Evolutionary conservation across 257 asterid genomes (phyloP).

Genomic region (Verbena officinalis): DNA sequence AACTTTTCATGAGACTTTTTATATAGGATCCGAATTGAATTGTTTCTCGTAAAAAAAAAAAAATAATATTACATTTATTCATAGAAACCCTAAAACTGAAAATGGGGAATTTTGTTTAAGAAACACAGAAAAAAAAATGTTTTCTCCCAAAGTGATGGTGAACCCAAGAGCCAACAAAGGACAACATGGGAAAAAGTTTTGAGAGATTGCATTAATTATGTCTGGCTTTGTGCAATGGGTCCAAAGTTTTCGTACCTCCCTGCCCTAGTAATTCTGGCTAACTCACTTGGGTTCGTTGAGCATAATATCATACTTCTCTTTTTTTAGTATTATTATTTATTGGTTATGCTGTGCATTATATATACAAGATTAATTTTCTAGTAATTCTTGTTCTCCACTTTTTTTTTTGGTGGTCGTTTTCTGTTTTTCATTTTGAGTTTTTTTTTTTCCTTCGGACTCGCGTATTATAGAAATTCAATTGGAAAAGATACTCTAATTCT

Average conservation of each 20-base stretch:
- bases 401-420: no score
- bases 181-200: slow-evolving; percentile 53
- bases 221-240: slow-evolving; percentile 53
- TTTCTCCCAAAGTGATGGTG: slow-evolving; percentile 21
- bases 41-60: neutral
- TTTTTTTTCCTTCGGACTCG: no score
- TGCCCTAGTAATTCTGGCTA: slow-evolving; percentile 34
- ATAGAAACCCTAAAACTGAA: neutral
- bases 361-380: no score
- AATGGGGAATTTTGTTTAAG: neutral
- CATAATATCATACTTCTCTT: slow-evolving; percentile 7
- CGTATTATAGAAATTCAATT: no score
- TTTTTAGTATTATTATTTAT: no score
- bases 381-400: neutral
- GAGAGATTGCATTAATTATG: slow-evolving; percentile 54
- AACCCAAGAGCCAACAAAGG: slow-evolving; percentile 43
- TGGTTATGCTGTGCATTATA: no score
- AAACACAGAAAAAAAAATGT: slow-evolving; percentile 14
- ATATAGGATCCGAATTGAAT: no score
- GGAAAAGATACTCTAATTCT: no score
- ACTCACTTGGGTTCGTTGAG: slow-evolving; percentile 26
- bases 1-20: neutral
- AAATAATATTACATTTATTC: no score
- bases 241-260: slow-evolving; percentile 29
- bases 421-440: neutral